Base-by-base conservation (phyloP, 2,329 filamentous ascomycete genomes). In the Xylariaceae sp. region DNA sequence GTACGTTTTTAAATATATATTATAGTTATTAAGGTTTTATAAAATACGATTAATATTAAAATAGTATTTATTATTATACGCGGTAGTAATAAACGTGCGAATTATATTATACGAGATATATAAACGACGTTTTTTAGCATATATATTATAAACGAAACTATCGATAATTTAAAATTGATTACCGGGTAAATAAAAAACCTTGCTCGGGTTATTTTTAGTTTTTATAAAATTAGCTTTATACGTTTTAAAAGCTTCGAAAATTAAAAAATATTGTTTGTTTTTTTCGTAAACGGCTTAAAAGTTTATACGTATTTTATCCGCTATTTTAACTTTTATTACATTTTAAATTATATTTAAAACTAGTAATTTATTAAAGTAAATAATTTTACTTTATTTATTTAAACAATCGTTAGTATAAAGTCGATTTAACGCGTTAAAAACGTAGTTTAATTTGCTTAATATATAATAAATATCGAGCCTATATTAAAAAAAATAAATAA, bases 401-500 rank as follows among this genome's bases (percentile, higher is more conserved):
- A 19, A 36, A 17, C 3, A 14, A 18, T 44, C 19, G 9, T 27
- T 44, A 38, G 32, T 12, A 9, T 38, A 17, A 2, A 44, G 14
- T n/a, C 11, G 17, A 38, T 18, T 44, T 11, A 44, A n/a, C 19
- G 22, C 19, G 12, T 46, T 39, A 5, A 39, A 12, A 31, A 46
- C 39, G 31, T n/a, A 39, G 22, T 46, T 39, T 30, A 46, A 39
- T 7, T 27, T 19, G 2, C 18, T 36, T 5, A 36, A 36, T 5
- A 36, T 36, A 36, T 36, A 36, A 36, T 46, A 46, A 39, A 46
- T 31, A 2, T 46, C 6, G 4, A 46, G 31, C 15, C 11, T 30
- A 39, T 46, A 46, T 17, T 46, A 46, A 14, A 46, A 46, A 5
- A 40, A 46, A 35, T 45, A 39, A 22, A 39, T 45, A 39, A 45